Evolutionary conservation across 257 asterid species (phyloP), one percentile per base, ranked within the genome.

Genomic region (Salvia hispanica): DNA sequence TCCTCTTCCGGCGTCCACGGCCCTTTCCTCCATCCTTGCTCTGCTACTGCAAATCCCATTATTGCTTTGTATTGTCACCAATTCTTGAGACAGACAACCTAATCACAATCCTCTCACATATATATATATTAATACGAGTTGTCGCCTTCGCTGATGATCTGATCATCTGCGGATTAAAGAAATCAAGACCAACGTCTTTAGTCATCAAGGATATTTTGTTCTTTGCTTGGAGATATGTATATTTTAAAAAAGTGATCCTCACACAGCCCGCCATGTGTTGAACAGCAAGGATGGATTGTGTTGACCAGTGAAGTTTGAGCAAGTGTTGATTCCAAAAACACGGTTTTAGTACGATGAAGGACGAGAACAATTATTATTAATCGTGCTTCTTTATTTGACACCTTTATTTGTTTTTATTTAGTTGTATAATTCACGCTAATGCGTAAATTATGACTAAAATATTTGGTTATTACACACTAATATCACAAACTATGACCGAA

Each of bases 1-100:
- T 81, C 85, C 51, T 81, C 85, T 67, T 77, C 80, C 11, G 80
- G 80, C 12, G 83, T 81, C 85, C 85, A 81, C 2, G 85, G 85
- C 58, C 85, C 85, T 69, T 81, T 81, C 51, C 80, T 77, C 85
- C 83, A 78, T 14, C 62, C 74, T 34, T 65, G 73, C 50, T 62
- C 75, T 28, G 72, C 45, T 46, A 66, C 42, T 25, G 65, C 69
- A 58, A 64, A 54, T 28, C 3, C 75, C 82, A 78, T 67, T 18
- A 18, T 18, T 18, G n/a, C n/a, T n/a, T 64, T 52, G 51, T 40
- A 4, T 21, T 79, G 87, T 74, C 78, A 74, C 77, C 80, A 50
- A 48, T 70, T 80, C 73, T 5, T 72, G 46, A 55, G 83, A 81
- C 88, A 81, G 14, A 61, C 54, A 69, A 74, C 60, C 64, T 76